Percentiles rank a stretch among this genome's conserved stretches.
These are phyloP conservation scores for Panicum hallii DNA, from an alignment of 202 grass and related monocot species.

Conservation along the genomic window DNA sequence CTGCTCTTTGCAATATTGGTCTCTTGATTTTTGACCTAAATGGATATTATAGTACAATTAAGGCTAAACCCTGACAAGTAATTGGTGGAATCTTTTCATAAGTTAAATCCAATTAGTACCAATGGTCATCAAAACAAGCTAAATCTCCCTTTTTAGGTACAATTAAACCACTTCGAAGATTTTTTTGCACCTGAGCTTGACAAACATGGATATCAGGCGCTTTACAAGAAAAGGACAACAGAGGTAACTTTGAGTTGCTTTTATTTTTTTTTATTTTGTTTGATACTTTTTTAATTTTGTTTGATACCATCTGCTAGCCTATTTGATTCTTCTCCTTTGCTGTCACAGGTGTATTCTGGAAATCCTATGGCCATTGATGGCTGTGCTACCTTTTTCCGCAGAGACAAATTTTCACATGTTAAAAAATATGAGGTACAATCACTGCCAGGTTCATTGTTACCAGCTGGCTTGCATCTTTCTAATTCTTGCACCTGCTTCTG, in stretches of 20 bases:
- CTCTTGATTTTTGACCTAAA: constrained; percentile 31
- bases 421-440: constrained; percentile 97
- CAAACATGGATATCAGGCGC: constrained; percentile 98
- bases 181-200: constrained; percentile 98
- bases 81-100: neutral
- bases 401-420: constrained; percentile 94
- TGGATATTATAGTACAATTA: constrained; percentile 21
- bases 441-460: constrained; percentile 8
- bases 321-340: constrained; percentile 40
- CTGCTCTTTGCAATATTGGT: constrained; percentile 1
- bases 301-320: constrained; percentile 2
- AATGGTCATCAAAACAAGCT: constrained; percentile 33
- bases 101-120: neutral
- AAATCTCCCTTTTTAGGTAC: constrained; percentile 69
- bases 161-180: constrained; percentile 90
- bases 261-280: constrained; percentile 40
- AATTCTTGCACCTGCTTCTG: constrained; percentile 49
- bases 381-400: constrained; percentile 98
- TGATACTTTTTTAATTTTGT: constrained; percentile 32
- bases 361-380: constrained; percentile 73
- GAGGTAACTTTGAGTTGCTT: constrained; percentile 57
- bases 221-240: constrained; percentile 97
- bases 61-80: neutral
- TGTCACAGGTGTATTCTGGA: constrained; percentile 76
- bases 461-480: constrained; percentile 42